Base-by-base conservation (phyloP, 495 filamentous ascomycete species). In the Hypoxylon fragiforme region DNA sequence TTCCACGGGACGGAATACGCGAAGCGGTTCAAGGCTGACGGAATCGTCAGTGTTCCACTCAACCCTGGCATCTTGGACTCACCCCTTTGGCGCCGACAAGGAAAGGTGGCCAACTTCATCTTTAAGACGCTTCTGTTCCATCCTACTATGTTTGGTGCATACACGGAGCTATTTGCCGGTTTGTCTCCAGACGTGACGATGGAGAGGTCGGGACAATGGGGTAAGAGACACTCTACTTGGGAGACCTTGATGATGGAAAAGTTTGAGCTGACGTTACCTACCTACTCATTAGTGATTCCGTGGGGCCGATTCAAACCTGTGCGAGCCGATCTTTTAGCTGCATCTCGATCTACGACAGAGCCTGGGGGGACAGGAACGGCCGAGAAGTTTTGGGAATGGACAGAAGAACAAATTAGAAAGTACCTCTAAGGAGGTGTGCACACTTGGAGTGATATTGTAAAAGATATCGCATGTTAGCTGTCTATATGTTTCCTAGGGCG, bases 81-180 rank as follows among this genome's bases (percentile, higher is more conserved):
- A 14, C 34, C 32, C 37, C 53, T 34, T 12, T 34, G 31, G 31
- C 31, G 31, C 31, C 3, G 3, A n/a, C 31, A n/a, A 12, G 31
- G 31, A n/a, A 32, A 46, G 14, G 4, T 26, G 1, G 1, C 2
- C 2, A 5, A 44, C 5, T 16, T 8, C 8, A 12, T 1, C 16
- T 35, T 16, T 9, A 34, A n/a, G 30, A 16, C 16, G 16, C 3
- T 13, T 5, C 13, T 45, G n/a, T 31, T 45, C 7, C 49, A 64
- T 24, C 14, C 36, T 3, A 20, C 64, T 28, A 40, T 65, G 15
- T 62, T 64, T 39, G 74, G 73, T 2, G 71, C 70, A 0, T 76
- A 73, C 41, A 71, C 72, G 2, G 68, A 72, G 50, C 60, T 76
- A 5, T 77, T 62, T 47, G 69, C 69, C 2, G 69, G 56, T 2